phyloP scores from a whole-genome alignment of 345 rosid genomes.

The Moringa oleifera region DNA sequence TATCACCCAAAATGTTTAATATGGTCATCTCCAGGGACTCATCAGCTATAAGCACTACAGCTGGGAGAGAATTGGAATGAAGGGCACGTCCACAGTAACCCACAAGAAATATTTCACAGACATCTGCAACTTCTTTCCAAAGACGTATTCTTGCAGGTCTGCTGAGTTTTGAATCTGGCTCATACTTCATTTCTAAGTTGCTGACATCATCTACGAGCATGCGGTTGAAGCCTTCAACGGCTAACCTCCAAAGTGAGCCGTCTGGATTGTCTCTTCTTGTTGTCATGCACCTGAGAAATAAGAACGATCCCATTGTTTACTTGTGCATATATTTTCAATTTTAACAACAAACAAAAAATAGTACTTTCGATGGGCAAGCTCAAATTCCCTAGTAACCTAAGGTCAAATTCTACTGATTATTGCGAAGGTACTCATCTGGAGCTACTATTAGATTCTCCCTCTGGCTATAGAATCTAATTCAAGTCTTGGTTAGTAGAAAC shows the following conservation, averaged over 20 bases:
- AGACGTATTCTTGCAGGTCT: conserved; percentile 65
- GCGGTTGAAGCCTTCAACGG: conserved; percentile 85
- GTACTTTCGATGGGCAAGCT: background rate
- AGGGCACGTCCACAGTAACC: conserved; percentile 96
- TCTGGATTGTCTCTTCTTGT: conserved; percentile 93
- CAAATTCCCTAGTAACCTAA: conserved; percentile 1
- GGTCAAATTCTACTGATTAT: too few relatives aligned
- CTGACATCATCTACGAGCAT: conserved; percentile 63
- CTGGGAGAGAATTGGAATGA: conserved; percentile 67
- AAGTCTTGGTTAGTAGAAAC: too few relatives aligned
- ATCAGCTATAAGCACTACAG: conserved; percentile 49
- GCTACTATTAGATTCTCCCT: too few relatives aligned
- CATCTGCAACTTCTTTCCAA: conserved; percentile 97
- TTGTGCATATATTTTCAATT: conserved; percentile 3
- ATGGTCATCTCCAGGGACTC: conserved; percentile 84
- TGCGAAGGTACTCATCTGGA: too few relatives aligned
- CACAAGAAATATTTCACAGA: conserved; percentile 86
- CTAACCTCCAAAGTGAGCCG: conserved; percentile 87
- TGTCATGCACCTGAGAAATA: conserved; percentile 70
- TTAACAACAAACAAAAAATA: background rate
- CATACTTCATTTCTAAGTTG: conserved; percentile 30
- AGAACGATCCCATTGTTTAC: conserved; percentile 15
- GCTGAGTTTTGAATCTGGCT: conserved; percentile 43
- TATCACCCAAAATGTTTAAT: conserved; percentile 68
- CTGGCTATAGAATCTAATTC: too few relatives aligned